Percentiles rank a stretch among this genome's conserved stretches.
Conservation (phyloP, 108 stramenopile species). For the Skeletonema menzelii region DNA sequence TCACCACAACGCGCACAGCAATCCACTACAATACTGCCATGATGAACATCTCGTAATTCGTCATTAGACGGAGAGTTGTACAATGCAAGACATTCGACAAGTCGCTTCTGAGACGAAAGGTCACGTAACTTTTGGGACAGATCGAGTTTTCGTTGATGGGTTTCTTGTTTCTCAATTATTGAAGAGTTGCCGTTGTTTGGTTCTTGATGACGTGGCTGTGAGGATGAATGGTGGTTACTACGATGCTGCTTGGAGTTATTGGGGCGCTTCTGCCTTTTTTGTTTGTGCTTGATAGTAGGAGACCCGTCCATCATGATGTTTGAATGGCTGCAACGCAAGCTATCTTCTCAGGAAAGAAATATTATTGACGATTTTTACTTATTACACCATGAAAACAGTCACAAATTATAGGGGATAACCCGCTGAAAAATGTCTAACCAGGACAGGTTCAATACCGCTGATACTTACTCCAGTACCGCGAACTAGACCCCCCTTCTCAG, state of each 20-base stretch:
- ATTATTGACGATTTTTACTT: too few relatives aligned
- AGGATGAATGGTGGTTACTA: too few relatives aligned
- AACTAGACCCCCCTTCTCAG: too few relatives aligned
- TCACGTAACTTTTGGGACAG: conserved; percentile 67
- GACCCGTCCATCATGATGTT: not conserved
- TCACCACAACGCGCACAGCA: conserved; percentile 81
- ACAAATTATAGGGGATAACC: too few relatives aligned
- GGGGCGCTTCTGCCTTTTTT: not conserved
- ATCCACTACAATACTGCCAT: conserved; percentile 82
- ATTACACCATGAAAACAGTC: too few relatives aligned
- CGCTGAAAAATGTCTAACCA: too few relatives aligned
- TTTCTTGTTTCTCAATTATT: not conserved
- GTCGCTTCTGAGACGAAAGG: conserved; percentile 66
- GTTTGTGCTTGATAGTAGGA: not conserved
- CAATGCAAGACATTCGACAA: conserved; percentile 62
- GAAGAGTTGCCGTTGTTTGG: not conserved
- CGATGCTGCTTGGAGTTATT: not conserved
- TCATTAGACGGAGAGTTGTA: conserved; percentile 54
- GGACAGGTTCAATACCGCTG: too few relatives aligned
- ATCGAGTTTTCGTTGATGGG: conserved; percentile 54
- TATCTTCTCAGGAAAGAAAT: too few relatives aligned
- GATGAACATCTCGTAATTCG: conserved; percentile 69
- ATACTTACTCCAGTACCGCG: too few relatives aligned
- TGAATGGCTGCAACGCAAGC: too few relatives aligned
- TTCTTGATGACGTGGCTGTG: not conserved